Base-by-base conservation (phyloP, 768 basidiomycete species). In the Lyophyllum semitale region DNA sequence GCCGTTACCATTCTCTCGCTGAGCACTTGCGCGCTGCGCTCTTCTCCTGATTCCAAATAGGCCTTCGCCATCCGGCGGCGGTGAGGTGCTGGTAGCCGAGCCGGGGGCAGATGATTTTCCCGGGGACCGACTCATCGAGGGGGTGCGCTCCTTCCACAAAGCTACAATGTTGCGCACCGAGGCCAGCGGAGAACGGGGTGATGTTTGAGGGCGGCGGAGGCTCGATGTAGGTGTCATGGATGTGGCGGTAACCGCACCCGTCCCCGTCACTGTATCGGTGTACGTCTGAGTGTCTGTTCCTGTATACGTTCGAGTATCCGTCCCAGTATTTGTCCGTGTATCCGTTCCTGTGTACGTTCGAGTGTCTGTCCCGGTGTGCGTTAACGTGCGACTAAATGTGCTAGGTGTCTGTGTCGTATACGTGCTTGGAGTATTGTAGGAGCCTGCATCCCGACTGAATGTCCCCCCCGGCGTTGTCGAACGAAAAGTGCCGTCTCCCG, bases 131-230 rank as follows among this genome's bases (percentile, higher is more conserved):
- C 72, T 76, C 0, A 78, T 68, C 8, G 77, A 74, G 0, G 89
- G 87, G 0, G 87, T 87, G 18, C 87, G 81, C 57, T 90, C 88
- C 66, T 91, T 92, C 89, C 91, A 93, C 8, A 87, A 76, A 0
- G 84, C 82, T 7, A 93, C 87, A 35, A 92, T 84, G 59, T 92
- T 92, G 29, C 88, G 81, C 22, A 93, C 87, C 4, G 86, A 89
- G 0, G 84, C 77, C 25, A 90, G 73, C 1, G 90, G 88, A 4
- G 87, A 88, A 8, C 87, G 81, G 4, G 89, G 87, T 3, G 86
- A 84, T 0, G 76, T 76, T 52, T 87, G 83, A 2, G 85, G 84
- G 38, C 86, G 79, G 35, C 85, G 84, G 17, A 89, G 71, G 11
- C 82, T 72, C 0, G 86, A 76, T 0, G 77, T 79, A 1, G 85